Conservation (phyloP, 2,329 filamentous ascomycete genomes). For the Colletotrichum cuscutae region DNA sequence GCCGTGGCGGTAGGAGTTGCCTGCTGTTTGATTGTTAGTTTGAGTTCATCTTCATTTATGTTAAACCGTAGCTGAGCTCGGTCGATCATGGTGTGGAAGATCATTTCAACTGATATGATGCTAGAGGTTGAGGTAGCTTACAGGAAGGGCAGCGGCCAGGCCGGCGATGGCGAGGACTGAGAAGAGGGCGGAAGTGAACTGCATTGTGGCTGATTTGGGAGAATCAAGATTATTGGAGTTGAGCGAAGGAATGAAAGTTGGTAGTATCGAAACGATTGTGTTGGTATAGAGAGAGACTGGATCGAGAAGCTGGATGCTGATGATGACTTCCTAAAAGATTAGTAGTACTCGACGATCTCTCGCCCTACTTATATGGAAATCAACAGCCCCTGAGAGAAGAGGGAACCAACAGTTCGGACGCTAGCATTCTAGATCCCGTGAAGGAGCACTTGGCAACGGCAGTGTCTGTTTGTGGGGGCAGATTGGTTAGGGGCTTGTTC, state of each 20-base stretch:
- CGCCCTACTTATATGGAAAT: conserved; percentile 19
- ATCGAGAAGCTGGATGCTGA: conserved; percentile 17
- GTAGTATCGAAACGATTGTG: conserved; percentile 5
- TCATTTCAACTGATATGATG: no score
- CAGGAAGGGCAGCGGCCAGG: conserved; percentile 11
- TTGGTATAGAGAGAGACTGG: conserved; percentile 11
- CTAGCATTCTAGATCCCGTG: neutral
- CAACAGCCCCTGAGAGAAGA: neutral
- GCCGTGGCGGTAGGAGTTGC: neutral
- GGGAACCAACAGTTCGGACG: neutral
- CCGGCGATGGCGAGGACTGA: conserved; percentile 18
- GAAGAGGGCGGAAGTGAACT: conserved; percentile 17
- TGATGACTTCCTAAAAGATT: neutral
- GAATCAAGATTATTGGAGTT: neutral
- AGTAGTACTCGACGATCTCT: neutral
- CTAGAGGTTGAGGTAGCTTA: neutral
- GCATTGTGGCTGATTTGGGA: conserved; percentile 18
- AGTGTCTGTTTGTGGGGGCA: conserved; percentile 2
- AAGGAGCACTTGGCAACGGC: neutral
- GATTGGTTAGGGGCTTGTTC: neutral
- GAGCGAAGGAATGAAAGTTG: neutral
- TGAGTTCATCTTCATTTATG: neutral
- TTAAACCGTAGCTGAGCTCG: no score
- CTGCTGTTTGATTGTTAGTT: conserved; percentile 11
- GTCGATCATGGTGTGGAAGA: no score